A percentile compares a stretch with the other conserved stretches of the same genome.
Conservation (phyloP, 2,329 filamentous ascomycete species). For the Drechslerella coelobrocha region DNA sequence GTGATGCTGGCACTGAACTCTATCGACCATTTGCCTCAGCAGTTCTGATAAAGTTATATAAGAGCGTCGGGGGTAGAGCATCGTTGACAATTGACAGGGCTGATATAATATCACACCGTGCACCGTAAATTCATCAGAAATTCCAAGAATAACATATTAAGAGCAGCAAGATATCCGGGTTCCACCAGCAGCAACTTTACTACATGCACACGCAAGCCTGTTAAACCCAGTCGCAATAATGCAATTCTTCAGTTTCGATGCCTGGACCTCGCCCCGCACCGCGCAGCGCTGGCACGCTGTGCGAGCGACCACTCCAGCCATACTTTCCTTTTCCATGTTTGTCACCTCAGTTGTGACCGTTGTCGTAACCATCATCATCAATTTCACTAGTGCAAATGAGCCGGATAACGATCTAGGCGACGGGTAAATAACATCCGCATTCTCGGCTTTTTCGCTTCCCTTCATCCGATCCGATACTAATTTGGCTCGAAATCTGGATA, state of each 20-base stretch:
- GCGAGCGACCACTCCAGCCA: slow-evolving; percentile 20
- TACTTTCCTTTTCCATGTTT: slow-evolving; percentile 11
- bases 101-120: too few species aligned
- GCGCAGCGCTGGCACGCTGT: slow-evolving; percentile 24
- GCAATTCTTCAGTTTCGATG: neutral
- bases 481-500: neutral
- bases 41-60: too few species aligned
- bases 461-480: neutral
- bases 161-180: too few species aligned
- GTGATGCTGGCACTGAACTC: neutral
- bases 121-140: too few species aligned
- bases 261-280: slow-evolving; percentile 22
- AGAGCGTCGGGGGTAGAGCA: too few species aligned
- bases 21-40: neutral
- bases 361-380: slow-evolving; percentile 27
- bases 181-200: too few species aligned
- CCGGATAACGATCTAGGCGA: slow-evolving; percentile 27
- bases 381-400: slow-evolving; percentile 37
- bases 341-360: slow-evolving; percentile 15
- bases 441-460: too few species aligned
- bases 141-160: too few species aligned
- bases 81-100: too few species aligned
- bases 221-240: too few species aligned
- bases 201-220: too few species aligned
- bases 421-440: slow-evolving; percentile 16